phyloP scores from a whole-genome alignment of 495 filamentous ascomycete species.

The Glutinoglossum americanum region DNA sequence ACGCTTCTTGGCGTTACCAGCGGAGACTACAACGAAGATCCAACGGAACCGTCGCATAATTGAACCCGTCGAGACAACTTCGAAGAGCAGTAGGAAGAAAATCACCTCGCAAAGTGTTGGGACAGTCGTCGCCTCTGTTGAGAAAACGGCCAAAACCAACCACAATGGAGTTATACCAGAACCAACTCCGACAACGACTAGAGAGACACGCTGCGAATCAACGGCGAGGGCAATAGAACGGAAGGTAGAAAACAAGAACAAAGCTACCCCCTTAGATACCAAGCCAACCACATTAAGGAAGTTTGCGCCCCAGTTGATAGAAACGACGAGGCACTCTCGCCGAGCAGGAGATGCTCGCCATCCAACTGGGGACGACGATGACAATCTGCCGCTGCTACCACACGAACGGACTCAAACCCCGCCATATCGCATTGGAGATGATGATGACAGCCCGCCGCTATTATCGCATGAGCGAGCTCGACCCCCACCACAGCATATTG shows the following conservation, averaged over 20 bases:
- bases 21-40: not conserved
- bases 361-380: not conserved
- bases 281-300: conserved; percentile 15
- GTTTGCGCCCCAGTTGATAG: conserved; percentile 36
- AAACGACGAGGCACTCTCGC: conserved; percentile 30
- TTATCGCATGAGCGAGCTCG: not conserved
- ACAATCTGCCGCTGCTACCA: conserved; percentile 7
- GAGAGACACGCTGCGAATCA: not conserved
- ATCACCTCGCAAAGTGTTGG: not conserved
- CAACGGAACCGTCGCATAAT: not conserved
- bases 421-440: not conserved
- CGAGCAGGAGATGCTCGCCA: conserved; percentile 15
- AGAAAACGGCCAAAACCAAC: not conserved
- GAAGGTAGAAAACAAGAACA: not conserved
- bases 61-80: not conserved
- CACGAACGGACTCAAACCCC: conserved; percentile 19
- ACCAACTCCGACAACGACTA: not conserved
- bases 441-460: not conserved
- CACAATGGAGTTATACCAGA: not conserved
- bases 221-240: not conserved
- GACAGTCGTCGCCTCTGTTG: not conserved
- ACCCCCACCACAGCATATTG: not conserved
- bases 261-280: not conserved
- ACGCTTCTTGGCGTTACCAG: not conserved
- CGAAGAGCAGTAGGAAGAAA: not conserved